A percentile compares a stretch with the other conserved stretches of the same genome.
Conservation (phyloP, 306 rosid genomes). For the Inga laurina region DNA sequence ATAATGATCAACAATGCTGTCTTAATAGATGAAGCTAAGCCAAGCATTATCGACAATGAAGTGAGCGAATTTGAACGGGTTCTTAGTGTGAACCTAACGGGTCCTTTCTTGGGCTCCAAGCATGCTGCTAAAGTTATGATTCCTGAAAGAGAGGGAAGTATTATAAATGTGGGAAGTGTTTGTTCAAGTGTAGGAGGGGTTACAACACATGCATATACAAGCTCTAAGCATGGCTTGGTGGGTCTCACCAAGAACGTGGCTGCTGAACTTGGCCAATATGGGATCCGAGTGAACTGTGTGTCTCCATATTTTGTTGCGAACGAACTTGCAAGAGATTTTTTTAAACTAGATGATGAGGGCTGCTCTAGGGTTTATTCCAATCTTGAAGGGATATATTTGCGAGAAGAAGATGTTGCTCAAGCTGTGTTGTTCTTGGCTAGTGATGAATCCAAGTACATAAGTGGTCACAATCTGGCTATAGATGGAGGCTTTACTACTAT, state of each 20-base stretch:
- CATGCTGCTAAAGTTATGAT: constrained; percentile 44
- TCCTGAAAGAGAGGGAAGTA: constrained; percentile 29
- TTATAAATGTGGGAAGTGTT: constrained; percentile 32
- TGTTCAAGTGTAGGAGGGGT: constrained; percentile 34
- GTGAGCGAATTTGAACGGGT: constrained; percentile 26
- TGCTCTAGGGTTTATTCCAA: not conserved
- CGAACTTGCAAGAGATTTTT: not conserved
- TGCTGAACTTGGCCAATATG: constrained; percentile 30
- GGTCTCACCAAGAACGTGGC: constrained; percentile 38
- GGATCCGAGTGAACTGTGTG: constrained; percentile 33
- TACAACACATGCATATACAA: constrained; percentile 41
- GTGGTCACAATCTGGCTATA: constrained; percentile 34
- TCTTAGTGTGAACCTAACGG: constrained; percentile 27
- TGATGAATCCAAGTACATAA: constrained; percentile 39
- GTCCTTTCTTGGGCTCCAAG: constrained; percentile 43
- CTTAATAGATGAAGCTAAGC: not conserved
- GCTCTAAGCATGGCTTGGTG: constrained; percentile 36
- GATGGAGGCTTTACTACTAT: constrained; percentile 41
- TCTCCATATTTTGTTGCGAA: constrained; percentile 28
- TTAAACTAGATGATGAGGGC: constrained; percentile 30
- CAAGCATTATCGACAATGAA: constrained; percentile 36
- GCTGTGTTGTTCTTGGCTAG: constrained; percentile 37
- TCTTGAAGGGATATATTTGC: constrained; percentile 30
- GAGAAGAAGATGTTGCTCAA: constrained; percentile 31
- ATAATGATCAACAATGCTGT: constrained; percentile 58